phyloP scores from a whole-genome alignment of 2,329 filamentous ascomycete genomes.

The Curvularia spicifera region DNA sequence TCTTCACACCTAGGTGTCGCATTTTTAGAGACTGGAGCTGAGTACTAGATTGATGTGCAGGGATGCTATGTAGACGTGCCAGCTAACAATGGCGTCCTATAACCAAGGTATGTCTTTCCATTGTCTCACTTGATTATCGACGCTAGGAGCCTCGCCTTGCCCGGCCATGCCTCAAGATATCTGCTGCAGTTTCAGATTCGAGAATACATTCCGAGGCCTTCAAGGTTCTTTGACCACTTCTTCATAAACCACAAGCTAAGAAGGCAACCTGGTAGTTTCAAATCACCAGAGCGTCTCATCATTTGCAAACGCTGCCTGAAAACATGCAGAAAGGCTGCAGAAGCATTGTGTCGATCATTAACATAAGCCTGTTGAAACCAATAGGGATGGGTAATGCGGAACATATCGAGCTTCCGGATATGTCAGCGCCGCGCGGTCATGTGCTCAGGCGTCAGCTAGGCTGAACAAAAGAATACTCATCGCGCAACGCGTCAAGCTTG shows the following conservation, averaged over 20 bases:
- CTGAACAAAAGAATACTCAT: slow-evolving; percentile 11
- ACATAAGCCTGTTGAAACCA: neutral
- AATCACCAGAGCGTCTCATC: neutral
- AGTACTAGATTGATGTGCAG: neutral
- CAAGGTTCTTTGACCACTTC: neutral
- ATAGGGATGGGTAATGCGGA: slow-evolving; percentile 11
- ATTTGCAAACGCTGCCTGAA: neutral
- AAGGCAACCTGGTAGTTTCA: neutral
- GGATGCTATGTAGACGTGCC: neutral
- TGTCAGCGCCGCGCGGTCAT: slow-evolving; percentile 36
- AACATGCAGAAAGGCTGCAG: neutral
- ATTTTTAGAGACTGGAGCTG: neutral
- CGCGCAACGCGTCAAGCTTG: slow-evolving; percentile 27
- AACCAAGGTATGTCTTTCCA: neutral
- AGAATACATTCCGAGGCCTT: neutral
- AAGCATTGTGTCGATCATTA: slow-evolving; percentile 1
- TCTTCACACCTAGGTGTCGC: neutral
- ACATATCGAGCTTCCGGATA: slow-evolving; percentile 17
- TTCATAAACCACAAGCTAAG: neutral
- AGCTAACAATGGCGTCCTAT: neutral
- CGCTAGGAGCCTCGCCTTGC: too few relatives aligned
- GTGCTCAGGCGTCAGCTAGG: slow-evolving; percentile 35
- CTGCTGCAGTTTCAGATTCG: neutral
- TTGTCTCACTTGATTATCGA: neutral
- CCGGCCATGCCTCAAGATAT: neutral